Percentiles rank a stretch among this genome's conserved stretches.
Conservation (phyloP, 805 yeast species). For the Candida michaelii region DNA sequence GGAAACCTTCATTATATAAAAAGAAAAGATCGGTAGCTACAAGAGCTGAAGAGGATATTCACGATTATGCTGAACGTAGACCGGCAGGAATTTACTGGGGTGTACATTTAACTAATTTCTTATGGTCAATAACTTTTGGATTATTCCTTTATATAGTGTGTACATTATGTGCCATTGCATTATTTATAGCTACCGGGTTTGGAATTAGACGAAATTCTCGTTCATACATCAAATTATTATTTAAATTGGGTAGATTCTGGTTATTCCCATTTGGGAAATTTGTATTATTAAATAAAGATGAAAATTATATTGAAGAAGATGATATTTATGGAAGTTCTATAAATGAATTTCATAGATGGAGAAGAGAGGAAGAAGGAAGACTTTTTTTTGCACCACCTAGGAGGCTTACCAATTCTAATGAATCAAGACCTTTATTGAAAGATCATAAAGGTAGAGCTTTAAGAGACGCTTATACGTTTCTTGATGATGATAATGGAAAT, state of each 20-base stretch:
- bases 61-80: slow-evolving; percentile 51
- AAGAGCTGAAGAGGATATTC: slow-evolving; percentile 91
- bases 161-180: slow-evolving; percentile 46
- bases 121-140: slow-evolving; percentile 81
- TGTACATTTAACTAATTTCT: slow-evolving; percentile 63
- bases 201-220: slow-evolving; percentile 50
- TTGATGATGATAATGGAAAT: slow-evolving; percentile 31
- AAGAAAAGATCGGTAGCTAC: slow-evolving; percentile 88
- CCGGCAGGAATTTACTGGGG: slow-evolving; percentile 47
- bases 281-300: slow-evolving; percentile 74
- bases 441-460: slow-evolving; percentile 44
- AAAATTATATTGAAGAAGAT: slow-evolving; percentile 82
- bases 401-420: slow-evolving; percentile 33
- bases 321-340: slow-evolving; percentile 83
- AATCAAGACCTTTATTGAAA: slow-evolving; percentile 38
- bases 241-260: slow-evolving; percentile 67
- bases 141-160: slow-evolving; percentile 55
- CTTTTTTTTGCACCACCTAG: slow-evolving; percentile 76
- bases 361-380: slow-evolving; percentile 70
- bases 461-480: slow-evolving; percentile 36
- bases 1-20: slow-evolving; percentile 97
- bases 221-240: slow-evolving; percentile 61
- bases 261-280: slow-evolving; percentile 88
- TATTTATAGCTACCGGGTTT: slow-evolving; percentile 42
- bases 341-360: slow-evolving; percentile 87